Percentiles rank a stretch among this genome's conserved stretches.
Evolutionary conservation across 2,329 filamentous ascomycete species (phyloP).

Genomic region (Thelonectria rubi): DNA sequence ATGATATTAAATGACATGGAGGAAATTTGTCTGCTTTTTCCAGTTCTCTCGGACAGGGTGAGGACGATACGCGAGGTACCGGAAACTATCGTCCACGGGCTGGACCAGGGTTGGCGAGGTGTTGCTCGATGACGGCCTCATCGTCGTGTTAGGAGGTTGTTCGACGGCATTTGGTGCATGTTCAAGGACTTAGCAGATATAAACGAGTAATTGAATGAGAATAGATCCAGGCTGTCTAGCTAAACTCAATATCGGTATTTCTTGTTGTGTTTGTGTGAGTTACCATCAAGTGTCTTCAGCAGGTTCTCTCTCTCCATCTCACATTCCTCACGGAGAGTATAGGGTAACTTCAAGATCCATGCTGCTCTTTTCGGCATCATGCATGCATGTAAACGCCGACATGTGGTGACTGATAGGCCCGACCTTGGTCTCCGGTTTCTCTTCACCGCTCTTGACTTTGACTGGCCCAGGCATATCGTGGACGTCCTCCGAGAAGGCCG

Average conservation of each 20-base stretch:
- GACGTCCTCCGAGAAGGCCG: background rate
- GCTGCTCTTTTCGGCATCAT: background rate
- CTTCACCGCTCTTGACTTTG: background rate
- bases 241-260: too few relatives aligned
- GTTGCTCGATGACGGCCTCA: too few relatives aligned
- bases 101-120: too few relatives aligned
- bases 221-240: too few relatives aligned
- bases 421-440: background rate
- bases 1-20: background rate
- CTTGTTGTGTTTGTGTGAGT: too few relatives aligned
- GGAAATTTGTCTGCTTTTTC: constrained; percentile 1
- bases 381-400: background rate
- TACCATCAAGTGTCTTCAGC: too few relatives aligned
- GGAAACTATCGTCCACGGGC: constrained; percentile 5
- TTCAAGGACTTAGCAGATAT: too few relatives aligned
- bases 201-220: too few relatives aligned
- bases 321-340: too few relatives aligned
- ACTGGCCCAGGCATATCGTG: background rate
- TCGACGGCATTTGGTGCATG: too few relatives aligned
- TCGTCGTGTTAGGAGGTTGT: too few relatives aligned
- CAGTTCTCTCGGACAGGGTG: background rate
- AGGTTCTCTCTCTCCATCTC: too few relatives aligned
- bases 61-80: constrained; percentile 10
- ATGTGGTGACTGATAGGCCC: background rate
- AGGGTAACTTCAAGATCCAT: background rate